Evolutionary conservation across 495 filamentous ascomycete species (phyloP), one percentile per base, ranked within the genome.

Genomic region (Glonium stellatum): DNA sequence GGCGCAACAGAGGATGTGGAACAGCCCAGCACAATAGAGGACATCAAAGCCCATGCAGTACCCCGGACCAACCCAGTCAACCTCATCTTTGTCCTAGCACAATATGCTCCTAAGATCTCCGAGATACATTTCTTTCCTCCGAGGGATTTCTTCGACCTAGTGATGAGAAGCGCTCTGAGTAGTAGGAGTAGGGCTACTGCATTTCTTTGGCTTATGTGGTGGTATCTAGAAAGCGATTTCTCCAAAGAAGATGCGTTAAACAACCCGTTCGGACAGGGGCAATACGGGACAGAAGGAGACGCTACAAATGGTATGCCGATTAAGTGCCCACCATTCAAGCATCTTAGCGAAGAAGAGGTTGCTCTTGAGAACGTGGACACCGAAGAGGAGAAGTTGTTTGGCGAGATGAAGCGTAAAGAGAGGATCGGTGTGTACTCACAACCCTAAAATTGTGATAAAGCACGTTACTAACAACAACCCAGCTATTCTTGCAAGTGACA

Each of bases 171-270:
- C 2, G 87, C 87, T 21, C 78, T 91, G 25, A 92, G 87, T 55
- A 96, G 92, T 70, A 75, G 79, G 67, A 92, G 87, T 67, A 82
- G 93, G 57, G 93, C 95, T 0, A 87, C 75, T 54, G 92, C 92
- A 1, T 98, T 98, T 69, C 75, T 98, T 15, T 98, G 93, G 93
- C 72, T 98, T 60, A 96, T 98, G 85, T 98, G 93, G 93, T 95
- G 89, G 78, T 97, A 98, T 72, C 78, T 97, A n/a, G 95, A 98
- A 74, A 92, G 92, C 54, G 88, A 97, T 70, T 97, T 96, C 68
- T 85, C 85, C 4, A 78, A 82, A 51, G 87, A 96, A 62, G 88
- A 86, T 55, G 89, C 90, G 41, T 75, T 85, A 42, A 84, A 87
- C 58, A 98, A 97, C 71, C 93, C 93, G 0, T 98, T 95, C 67